Conservation (phyloP, 257 asterid genomes). For the Fraxinus cuspidata region DNA sequence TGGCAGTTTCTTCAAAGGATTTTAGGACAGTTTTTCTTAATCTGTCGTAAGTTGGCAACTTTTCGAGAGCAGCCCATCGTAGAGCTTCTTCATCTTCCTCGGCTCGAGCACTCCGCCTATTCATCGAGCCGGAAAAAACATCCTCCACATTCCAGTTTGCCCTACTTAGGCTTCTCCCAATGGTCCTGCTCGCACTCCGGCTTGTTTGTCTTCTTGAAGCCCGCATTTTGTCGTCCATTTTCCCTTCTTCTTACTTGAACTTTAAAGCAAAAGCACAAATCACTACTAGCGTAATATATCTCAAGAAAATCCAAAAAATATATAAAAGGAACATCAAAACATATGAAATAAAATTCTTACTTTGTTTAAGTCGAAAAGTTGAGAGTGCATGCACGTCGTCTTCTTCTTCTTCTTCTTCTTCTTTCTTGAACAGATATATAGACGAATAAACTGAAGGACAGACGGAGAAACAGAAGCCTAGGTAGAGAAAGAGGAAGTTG, state of each 20-base stretch:
- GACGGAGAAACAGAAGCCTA: background rate
- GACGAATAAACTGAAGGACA: background rate
- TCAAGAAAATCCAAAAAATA: background rate
- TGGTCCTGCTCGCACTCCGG: constrained; percentile 36
- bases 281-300: background rate
- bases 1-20: constrained; percentile 27
- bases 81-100: constrained; percentile 88
- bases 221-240: constrained; percentile 23
- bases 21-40: constrained; percentile 62
- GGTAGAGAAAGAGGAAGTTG: background rate
- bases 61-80: constrained; percentile 88
- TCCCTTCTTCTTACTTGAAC: background rate
- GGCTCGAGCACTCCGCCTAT: constrained; percentile 46
- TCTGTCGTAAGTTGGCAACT: constrained; percentile 78
- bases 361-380: background rate
- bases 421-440: background rate
- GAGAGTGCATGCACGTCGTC: background rate
- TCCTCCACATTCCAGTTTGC: constrained; percentile 59
- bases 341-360: background rate
- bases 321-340: background rate
- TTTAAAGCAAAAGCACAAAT: background rate
- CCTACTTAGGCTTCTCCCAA: constrained; percentile 30
- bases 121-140: constrained; percentile 32
- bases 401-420: background rate
- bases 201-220: constrained; percentile 42